Evolutionary conservation across 202 grass and related monocot species (phyloP).

Genomic region (Carex arenaria): DNA sequence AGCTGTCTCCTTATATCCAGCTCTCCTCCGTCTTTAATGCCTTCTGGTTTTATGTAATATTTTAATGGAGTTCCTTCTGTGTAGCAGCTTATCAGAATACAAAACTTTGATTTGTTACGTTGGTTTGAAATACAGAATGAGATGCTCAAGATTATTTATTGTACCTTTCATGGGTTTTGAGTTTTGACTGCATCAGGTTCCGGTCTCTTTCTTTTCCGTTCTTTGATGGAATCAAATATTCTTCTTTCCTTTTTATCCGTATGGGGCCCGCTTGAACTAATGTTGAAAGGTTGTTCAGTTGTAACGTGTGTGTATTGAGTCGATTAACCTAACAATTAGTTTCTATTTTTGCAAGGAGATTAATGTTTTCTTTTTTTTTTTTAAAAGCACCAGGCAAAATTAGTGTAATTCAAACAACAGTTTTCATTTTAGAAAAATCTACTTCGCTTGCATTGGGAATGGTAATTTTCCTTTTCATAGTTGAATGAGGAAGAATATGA

Average conservation of each 20-base stretch:
- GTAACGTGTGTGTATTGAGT: neutral
- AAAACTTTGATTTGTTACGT: neutral
- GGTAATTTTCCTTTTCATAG: no score
- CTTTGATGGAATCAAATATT: conserved; percentile 23
- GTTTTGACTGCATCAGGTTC: conserved; percentile 14
- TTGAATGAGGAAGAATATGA: no score
- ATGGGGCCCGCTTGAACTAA: neutral
- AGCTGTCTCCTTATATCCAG: conserved; percentile 24
- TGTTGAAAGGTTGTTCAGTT: neutral
- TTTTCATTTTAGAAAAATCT: no score
- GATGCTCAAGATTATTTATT: neutral
- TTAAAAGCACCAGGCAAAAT: no score
- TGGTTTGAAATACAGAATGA: neutral
- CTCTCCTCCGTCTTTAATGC: neutral
- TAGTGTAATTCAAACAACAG: no score
- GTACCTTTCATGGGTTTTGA: conserved; percentile 9
- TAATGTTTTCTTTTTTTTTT: neutral
- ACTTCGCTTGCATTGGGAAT: no score
- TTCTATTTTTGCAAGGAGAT: neutral
- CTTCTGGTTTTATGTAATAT: neutral
- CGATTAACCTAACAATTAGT: neutral
- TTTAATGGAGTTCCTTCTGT: neutral
- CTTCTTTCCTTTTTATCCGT: neutral
- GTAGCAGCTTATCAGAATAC: neutral
- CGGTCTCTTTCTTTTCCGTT: neutral